These are phyloP conservation scores for Xylaria sp. DNA, from an alignment of 495 filamentous ascomycete genomes.

Conservation along the genomic window DNA sequence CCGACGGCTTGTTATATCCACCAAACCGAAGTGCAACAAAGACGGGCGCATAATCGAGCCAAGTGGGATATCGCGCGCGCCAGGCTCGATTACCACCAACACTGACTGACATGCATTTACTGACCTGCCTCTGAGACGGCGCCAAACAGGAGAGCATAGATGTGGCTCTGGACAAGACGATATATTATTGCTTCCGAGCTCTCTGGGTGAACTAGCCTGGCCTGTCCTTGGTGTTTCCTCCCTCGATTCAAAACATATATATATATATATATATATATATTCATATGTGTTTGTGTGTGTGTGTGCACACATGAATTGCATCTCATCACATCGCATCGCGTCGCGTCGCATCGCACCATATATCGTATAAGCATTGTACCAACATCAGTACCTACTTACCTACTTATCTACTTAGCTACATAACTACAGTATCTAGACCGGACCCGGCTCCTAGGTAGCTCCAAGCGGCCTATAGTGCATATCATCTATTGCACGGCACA, in stretches of 20 bases:
- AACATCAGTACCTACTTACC: neutral
- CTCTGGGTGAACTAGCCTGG: neutral
- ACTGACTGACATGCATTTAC: conserved; percentile 10
- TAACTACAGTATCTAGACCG: no score
- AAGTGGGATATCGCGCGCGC: conserved; percentile 9
- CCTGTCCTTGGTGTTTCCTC: neutral
- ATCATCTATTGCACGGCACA: neutral
- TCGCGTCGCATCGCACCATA: neutral
- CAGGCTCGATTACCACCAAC: neutral
- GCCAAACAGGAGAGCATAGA: neutral
- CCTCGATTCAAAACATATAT: neutral
- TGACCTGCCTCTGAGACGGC: neutral
- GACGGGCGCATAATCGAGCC: conserved; percentile 24
- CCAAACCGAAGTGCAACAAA: neutral
- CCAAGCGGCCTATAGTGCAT: neutral
- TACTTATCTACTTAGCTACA: no score
- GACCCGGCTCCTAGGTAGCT: no score
- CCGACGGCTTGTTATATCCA: conserved; percentile 16
- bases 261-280: neutral
- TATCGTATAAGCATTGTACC: neutral
- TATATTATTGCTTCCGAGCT: neutral
- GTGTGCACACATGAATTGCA: neutral
- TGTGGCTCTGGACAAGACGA: neutral
- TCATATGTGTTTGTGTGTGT: no score
- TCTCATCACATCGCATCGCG: neutral